Percentiles rank a stretch among this genome's conserved stretches.
These are phyloP conservation scores for Sporisorium reilianum DNA, from an alignment of 1,284 basidiomycete species.

Conservation along the genomic window DNA sequence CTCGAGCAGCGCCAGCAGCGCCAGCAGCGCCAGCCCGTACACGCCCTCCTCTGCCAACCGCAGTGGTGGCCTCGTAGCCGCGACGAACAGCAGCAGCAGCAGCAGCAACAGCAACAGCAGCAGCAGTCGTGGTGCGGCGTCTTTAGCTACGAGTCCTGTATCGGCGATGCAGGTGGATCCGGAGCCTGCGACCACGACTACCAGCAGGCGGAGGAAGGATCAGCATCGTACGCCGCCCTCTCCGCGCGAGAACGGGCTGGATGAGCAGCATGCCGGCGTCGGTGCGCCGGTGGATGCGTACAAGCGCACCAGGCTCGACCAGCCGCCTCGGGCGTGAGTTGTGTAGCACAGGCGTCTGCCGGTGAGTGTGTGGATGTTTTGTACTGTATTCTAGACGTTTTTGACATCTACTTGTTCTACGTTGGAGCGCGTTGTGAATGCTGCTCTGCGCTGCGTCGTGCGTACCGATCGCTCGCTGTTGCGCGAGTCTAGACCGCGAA, in stretches of 20 bases:
- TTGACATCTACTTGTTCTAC: too few species aligned
- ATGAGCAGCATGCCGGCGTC: neutral
- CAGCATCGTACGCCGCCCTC: constrained; percentile 33
- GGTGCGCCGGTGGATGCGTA: neutral
- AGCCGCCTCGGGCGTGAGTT: neutral
- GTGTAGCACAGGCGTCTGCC: too few species aligned
- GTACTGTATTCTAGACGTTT: too few species aligned
- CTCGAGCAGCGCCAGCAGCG: constrained; percentile 18
- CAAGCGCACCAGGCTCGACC: constrained; percentile 17
- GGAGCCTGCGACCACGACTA: neutral
- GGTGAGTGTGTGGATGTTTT: too few species aligned
- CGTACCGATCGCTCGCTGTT: too few species aligned
- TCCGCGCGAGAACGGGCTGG: constrained; percentile 2
- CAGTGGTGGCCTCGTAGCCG: neutral
- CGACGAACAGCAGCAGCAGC: neutral
- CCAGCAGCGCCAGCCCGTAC: constrained; percentile 16
- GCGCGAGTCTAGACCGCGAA: too few species aligned
- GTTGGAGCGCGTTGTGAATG: too few species aligned
- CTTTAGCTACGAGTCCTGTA: constrained; percentile 6
- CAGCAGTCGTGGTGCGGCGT: too few species aligned
- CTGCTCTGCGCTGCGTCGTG: too few species aligned
- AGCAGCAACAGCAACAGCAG: neutral
- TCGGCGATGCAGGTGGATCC: constrained; percentile 34
- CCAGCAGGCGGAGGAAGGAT: constrained; percentile 22
- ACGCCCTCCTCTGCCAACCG: constrained; percentile 12